Base-by-base conservation (phyloP, 2,329 filamentous ascomycete species). In the Arthrobotrys megalospora region DNA sequence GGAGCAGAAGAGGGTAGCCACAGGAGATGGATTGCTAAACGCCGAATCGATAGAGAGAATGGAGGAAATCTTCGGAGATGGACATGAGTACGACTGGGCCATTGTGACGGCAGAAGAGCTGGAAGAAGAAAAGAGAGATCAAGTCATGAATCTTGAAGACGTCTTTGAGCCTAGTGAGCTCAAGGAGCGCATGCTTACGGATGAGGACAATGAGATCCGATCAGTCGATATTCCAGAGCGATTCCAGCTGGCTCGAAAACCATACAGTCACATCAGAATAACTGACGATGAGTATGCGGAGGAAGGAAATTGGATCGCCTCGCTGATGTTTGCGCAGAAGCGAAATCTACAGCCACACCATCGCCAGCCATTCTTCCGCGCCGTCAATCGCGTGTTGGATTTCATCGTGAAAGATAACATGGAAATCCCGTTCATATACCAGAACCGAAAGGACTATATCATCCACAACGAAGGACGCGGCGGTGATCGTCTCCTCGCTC, bases 131-230 rank as follows among this genome's bases (percentile, higher is more conserved):
- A 91, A 93, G 58, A 90, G 92, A 72, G 88, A 92, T 80, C 92
- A 94, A 82, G 91, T 91, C 52, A 90, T 98, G 48, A 93, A 97
- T 84, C 89, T 99, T 80, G 97, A 98, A 86, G 95, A 99, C 83
- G 95, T 99, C 63, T 99, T 99, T 82, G 96, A 99, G 85, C 96
- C 96, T 0, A 97, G 94, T 1, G 94, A 99, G 84, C 89, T 99
- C 45, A 91, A 92, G 71, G 96, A 99, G 85, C 95, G 93, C 85
- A 92, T 98, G 84, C 89, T 99, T 81, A 99, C 96, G 7, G 96
- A 98, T 73, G 94, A 94, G 80, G 96, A 99, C 84, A 97, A 98
- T 84, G 86, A 90, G 73, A 97, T 99, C 80, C 93, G 96, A 60
- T 90, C 91, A 82, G 91, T 89, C 19, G 96, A 99, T 83, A 91